Percentiles rank a stretch among this genome's conserved stretches.
phyloP scores from a whole-genome alignment of 176 grass and related monocot genomes.

The Thalia dealbata region DNA sequence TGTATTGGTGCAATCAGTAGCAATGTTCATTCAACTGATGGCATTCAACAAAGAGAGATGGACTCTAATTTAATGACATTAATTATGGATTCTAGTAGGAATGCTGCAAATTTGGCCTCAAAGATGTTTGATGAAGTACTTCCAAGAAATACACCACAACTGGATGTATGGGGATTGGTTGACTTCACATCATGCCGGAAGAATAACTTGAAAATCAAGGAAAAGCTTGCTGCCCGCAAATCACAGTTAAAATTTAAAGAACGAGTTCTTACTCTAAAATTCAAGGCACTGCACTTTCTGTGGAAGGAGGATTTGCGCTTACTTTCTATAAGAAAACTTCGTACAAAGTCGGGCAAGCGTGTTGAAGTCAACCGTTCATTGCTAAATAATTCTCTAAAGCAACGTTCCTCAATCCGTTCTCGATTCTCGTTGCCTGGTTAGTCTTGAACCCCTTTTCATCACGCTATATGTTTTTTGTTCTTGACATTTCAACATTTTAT shows the following conservation, averaged over 20 bases:
- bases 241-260: constrained; percentile 52
- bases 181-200: constrained; percentile 28
- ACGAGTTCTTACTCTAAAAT: constrained; percentile 68
- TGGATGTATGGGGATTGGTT: constrained; percentile 32
- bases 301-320: constrained; percentile 87
- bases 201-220: constrained; percentile 41
- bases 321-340: constrained; percentile 51
- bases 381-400: constrained; percentile 48
- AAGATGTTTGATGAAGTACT: constrained; percentile 30
- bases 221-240: constrained; percentile 39
- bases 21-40: constrained; percentile 9
- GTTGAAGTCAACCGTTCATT: constrained; percentile 33
- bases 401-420: constrained; percentile 45
- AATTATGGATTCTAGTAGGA: constrained; percentile 34
- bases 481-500: not conserved
- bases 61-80: constrained; percentile 35
- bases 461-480: not conserved
- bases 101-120: constrained; percentile 26
- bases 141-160: constrained; percentile 20
- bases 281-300: constrained; percentile 50
- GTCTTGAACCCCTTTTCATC: constrained; percentile 7
- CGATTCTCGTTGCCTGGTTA: constrained; percentile 54
- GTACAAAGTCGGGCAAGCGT: constrained; percentile 63
- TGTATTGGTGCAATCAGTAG: not conserved
- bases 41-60: not conserved